Base-by-base conservation (phyloP, 2,329 filamentous ascomycete genomes). In the Fusarium pseudocircinatum region DNA sequence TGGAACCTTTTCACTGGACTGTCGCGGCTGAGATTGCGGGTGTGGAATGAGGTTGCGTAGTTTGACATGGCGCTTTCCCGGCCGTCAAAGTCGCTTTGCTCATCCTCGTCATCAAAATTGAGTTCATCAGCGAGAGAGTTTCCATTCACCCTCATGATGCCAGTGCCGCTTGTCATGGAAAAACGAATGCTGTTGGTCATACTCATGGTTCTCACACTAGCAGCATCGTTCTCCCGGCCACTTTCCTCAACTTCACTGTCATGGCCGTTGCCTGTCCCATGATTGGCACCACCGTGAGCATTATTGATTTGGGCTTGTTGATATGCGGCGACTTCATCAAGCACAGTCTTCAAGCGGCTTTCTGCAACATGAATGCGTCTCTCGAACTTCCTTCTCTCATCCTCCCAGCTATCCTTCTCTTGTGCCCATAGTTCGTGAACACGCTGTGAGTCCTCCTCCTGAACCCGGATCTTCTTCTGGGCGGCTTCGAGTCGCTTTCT, bases 81-180 rank as follows among this genome's bases (percentile, higher is more conserved):
- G 4, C 91, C 91, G 56, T 94, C 92, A 49, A 92, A 88, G 71
- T 95, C 91, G 40, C 93, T 92, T 70, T 93, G 85, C 61, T 90
- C 88, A 37, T 95, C 94, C 63, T 96, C 93, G 69, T 93, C 93
- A 64, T 95, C 94, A 70, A 97, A 93, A 70, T 94, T 92, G 61
- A 99, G 87, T 83, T 99, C 96, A 76, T 98, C 95, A 2, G 96
- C 96, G 44, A 99, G 86, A 70, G 93, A 97, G 67, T 94, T 83
- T 4, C 92, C 93, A 75, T 90, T 91, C 8, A 84, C 78, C 78
- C 91, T 92, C 26, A 84, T 83, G 15, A 84, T 81, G 8, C 87
- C 88, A 13, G 84, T 82, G n/a, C 87, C 86, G 70, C 87, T 91
- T 70, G 93, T 85, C 30, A 92, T 84, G 5, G 95, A 97, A 79